These are phyloP conservation scores for Sonneratia caseolaris DNA, from an alignment of 345 rosid genomes.

Conservation along the genomic window DNA sequence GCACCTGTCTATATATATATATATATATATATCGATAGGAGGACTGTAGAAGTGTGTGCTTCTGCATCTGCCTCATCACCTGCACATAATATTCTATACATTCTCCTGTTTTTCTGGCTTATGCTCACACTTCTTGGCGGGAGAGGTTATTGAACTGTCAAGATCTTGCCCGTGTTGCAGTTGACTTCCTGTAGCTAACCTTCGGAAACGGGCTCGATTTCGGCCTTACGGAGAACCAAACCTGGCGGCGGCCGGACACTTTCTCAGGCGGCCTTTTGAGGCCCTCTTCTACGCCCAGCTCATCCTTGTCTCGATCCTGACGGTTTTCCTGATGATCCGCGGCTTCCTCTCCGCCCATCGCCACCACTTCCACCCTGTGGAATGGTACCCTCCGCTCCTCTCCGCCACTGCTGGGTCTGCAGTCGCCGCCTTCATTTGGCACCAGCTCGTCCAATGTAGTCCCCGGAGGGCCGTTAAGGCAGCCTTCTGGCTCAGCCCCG, in stretches of 20 bases:
- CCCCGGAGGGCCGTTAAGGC: constrained; percentile 46
- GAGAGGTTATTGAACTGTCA: too few relatives aligned
- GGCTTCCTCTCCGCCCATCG: constrained; percentile 35
- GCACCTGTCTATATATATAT: too few relatives aligned
- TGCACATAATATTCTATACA: background rate
- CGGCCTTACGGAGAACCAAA: background rate
- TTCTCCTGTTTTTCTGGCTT: background rate
- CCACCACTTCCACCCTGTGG: constrained; percentile 50
- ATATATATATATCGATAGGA: too few relatives aligned
- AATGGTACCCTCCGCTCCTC: constrained; percentile 75
- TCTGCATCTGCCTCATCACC: background rate
- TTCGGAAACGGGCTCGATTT: background rate
- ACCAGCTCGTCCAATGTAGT: constrained; percentile 29
- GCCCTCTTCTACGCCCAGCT: constrained; percentile 51
- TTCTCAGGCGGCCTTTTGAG: constrained; percentile 34
- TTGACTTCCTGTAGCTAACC: too few relatives aligned
- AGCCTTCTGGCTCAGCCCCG: constrained; percentile 64
- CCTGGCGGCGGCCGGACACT: background rate
- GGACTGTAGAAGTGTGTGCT: background rate
- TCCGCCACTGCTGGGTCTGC: constrained; percentile 46
- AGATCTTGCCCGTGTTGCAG: too few relatives aligned
- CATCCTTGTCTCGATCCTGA: constrained; percentile 33
- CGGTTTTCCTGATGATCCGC: constrained; percentile 44
- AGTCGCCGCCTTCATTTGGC: constrained; percentile 41
- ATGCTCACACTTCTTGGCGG: too few relatives aligned